phyloP scores from a whole-genome alignment of 176 grass and related monocot genomes.

The Zizania latifolia region DNA sequence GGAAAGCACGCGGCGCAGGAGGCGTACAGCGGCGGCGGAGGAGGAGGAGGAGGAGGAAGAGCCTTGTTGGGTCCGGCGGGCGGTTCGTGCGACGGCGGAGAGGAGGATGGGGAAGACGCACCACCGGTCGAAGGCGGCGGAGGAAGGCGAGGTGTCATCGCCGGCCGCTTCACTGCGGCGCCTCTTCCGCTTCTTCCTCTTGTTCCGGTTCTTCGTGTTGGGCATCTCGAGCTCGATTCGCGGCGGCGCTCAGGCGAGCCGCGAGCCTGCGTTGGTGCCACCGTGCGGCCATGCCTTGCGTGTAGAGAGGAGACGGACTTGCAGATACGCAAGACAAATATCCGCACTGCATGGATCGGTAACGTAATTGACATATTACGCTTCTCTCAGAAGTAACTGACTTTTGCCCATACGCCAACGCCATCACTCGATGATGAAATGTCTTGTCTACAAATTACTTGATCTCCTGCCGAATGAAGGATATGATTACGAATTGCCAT shows the following conservation, averaged over 20 bases:
- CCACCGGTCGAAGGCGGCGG: conserved; percentile 27
- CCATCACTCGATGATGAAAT: no score
- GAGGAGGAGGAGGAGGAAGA: no score
- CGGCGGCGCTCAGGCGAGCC: conserved; percentile 1
- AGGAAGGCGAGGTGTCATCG: neutral
- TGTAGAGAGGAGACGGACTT: no score
- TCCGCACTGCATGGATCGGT: neutral
- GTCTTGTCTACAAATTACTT: no score
- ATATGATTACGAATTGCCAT: no score
- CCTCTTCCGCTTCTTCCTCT: conserved; percentile 31
- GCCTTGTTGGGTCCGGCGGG: neutral
- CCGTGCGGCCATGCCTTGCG: no score
- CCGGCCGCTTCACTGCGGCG: neutral
- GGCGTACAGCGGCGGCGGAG: neutral
- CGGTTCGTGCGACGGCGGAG: conserved; percentile 1
- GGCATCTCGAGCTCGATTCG: neutral
- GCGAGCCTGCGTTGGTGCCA: neutral
- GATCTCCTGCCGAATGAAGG: no score
- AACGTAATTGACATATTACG: neutral
- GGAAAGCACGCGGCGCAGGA: conserved; percentile 34
- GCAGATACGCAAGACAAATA: fast-evolving
- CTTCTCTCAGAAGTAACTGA: neutral
- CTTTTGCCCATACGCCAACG: no score
- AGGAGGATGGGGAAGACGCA: conserved; percentile 33
- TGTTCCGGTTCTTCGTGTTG: neutral